These are phyloP conservation scores for Prunus davidiana DNA, from an alignment of 306 rosid species.

Conservation along the genomic window DNA sequence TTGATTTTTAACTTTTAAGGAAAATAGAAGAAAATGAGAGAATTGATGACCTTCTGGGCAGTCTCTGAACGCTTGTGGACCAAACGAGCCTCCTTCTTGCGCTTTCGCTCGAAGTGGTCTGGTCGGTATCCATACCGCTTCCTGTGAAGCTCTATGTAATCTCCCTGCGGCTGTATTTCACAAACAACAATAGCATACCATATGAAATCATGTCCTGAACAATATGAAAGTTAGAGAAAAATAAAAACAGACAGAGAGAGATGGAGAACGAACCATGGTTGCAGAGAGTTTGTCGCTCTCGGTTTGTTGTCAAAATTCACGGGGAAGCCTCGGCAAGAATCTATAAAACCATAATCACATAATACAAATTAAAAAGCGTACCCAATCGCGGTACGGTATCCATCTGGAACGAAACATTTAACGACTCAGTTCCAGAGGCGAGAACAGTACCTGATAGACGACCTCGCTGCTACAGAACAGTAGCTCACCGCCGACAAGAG, in stretches of 20 bases:
- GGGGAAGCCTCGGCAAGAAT: background rate
- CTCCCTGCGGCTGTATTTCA: slow-evolving; percentile 84
- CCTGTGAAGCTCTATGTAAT: slow-evolving; percentile 86
- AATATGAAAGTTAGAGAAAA: background rate
- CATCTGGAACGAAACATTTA: too few relatives aligned
- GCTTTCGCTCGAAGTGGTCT: slow-evolving; percentile 87
- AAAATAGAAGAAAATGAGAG: background rate
- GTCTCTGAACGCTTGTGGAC: slow-evolving; percentile 70
- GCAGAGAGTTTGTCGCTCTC: background rate
- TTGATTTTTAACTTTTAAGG: background rate
- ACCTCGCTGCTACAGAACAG: too few relatives aligned
- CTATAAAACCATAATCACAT: background rate
- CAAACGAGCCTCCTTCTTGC: slow-evolving; percentile 88
- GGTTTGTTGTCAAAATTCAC: background rate
- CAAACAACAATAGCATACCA: background rate
- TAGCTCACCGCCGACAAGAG: too few relatives aligned
- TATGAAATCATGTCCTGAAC: background rate
- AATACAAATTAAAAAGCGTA: background rate
- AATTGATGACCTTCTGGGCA: slow-evolving; percentile 72
- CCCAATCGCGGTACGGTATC: too few relatives aligned
- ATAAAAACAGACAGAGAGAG: background rate
- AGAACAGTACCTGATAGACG: too few relatives aligned
- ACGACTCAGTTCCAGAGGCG: too few relatives aligned
- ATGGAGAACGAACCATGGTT: slow-evolving; percentile 22
- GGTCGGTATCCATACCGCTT: slow-evolving; percentile 81